Percentiles rank a stretch among this genome's conserved stretches.
Conservation (phyloP, 2,329 filamentous ascomycete species). For the Didymella keratinophila region DNA sequence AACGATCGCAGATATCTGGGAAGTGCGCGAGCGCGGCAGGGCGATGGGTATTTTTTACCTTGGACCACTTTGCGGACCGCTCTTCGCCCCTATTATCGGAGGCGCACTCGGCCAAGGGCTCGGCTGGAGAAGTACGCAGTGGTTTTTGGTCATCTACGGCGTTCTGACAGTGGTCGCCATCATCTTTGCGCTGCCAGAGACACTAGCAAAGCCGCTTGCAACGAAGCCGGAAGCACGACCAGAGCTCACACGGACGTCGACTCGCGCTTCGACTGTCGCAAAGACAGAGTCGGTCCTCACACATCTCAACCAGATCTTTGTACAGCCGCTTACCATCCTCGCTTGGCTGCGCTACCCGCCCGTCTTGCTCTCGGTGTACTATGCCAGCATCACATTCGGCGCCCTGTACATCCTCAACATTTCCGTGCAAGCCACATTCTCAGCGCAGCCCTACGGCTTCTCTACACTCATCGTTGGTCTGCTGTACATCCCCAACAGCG, state of each 20-base stretch:
- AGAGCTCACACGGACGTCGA: conserved; percentile 40
- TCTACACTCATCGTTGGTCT: conserved; percentile 49
- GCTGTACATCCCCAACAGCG: conserved; percentile 49
- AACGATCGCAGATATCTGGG: conserved; percentile 51
- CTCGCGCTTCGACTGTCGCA: conserved; percentile 45
- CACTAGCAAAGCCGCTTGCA: conserved; percentile 28
- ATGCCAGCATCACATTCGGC: conserved; percentile 52
- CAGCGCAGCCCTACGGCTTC: conserved; percentile 45
- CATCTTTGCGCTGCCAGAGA: conserved; percentile 49
- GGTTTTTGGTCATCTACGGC: conserved; percentile 52
- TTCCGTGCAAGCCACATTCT: conserved; percentile 48
- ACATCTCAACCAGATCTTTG: conserved; percentile 46
- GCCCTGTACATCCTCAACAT: conserved; percentile 53
- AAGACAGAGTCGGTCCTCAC: conserved; percentile 41
- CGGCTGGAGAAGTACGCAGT: conserved; percentile 51
- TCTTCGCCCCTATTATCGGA: conserved; percentile 52
- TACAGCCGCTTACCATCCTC: conserved; percentile 51
- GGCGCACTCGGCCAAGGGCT: conserved; percentile 44
- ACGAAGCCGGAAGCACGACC: conserved; percentile 13
- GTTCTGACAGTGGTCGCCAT: conserved; percentile 43
- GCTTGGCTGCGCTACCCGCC: conserved; percentile 50
- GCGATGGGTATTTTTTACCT: conserved; percentile 53
- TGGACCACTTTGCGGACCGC: conserved; percentile 49
- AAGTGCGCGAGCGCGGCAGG: conserved; percentile 46
- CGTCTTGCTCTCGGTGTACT: conserved; percentile 51